Base-by-base conservation (phyloP, 2,329 filamentous ascomycete species). In the Graphilbum ipis-grandicollis region DNA sequence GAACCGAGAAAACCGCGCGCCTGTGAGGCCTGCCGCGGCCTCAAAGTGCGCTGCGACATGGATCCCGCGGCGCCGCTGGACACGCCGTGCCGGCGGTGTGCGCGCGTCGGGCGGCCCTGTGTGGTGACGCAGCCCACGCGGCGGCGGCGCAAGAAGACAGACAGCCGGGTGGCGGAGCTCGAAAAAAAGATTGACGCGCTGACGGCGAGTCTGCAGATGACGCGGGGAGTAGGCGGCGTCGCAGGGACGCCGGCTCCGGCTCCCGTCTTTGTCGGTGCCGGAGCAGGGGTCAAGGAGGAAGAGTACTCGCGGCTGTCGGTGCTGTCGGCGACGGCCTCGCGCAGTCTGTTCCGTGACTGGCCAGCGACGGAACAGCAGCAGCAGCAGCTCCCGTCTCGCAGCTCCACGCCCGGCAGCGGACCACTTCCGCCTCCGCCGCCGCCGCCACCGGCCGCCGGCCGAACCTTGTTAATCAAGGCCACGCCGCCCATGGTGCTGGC, bases 171-270 rank as follows among this genome's bases (percentile, higher is more conserved):
- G 12, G 79, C 84, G 9, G 85, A 93, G 60, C 65, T 94, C 36
- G 85, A 93, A 62, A 84, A 79, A 63, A 92, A 92, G 61, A 88
- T 93, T 44, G 84, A 93, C 60, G 81, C 79, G 9, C 54, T 93
- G 52, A 93, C 82, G 8, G 81, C 83, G 7, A 84, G 75, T 26
- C 53, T 93, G 44, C 76, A 83, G 33, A 73, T 79, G 2, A 56
- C 51, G 37, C 50, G 51, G 9, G 46, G 46, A 12, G 34, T 37
- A 13, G 15, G 13, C 12, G 33, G 19, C 14, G 28, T 7, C 14
- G 28, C 28, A 9, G 28, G 36, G 13, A 26, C 13, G 13, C 13
- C 13, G 19, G 37, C n/a, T 9, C 10, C 22, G 7, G 23, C 3
- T n/a, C n/a, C n/a, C n/a, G n/a, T n/a, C n/a, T n/a, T n/a, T n/a